Percentiles rank a stretch among this genome's conserved stretches.
These are phyloP conservation scores for Fusarium sp. DNA, from an alignment of 2,329 filamentous ascomycete species.

Conservation along the genomic window DNA sequence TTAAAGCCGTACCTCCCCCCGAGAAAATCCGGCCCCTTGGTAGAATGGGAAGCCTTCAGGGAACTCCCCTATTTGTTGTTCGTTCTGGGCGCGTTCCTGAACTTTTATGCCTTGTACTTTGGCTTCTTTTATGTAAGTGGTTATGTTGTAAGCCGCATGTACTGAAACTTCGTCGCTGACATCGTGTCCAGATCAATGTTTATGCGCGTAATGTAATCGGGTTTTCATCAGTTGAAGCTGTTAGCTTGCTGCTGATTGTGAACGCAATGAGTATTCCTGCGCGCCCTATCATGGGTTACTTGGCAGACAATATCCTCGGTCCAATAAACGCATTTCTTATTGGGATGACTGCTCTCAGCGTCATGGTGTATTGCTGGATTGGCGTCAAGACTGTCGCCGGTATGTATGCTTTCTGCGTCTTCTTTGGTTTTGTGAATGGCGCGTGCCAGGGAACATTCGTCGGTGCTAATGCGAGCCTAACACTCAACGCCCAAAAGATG, in stretches of 20 bases:
- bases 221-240: constrained; percentile 64
- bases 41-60: constrained; percentile 69
- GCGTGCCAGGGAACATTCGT: constrained; percentile 51
- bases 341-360: constrained; percentile 47
- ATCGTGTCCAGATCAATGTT: constrained; percentile 55
- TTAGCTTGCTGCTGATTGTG: constrained; percentile 70
- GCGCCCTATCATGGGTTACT: constrained; percentile 67
- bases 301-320: constrained; percentile 67
- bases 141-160: constrained; percentile 47
- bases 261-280: constrained; percentile 72
- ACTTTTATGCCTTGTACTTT: constrained; percentile 56
- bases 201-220: constrained; percentile 54
- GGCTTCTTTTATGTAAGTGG: constrained; percentile 59
- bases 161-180: constrained; percentile 9
- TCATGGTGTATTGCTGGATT: constrained; percentile 50
- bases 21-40: constrained; percentile 61
- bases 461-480: constrained; percentile 56
- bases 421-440: constrained; percentile 48
- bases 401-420: constrained; percentile 49
- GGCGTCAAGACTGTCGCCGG: constrained; percentile 44
- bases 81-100: constrained; percentile 62
- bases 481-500: constrained; percentile 51
- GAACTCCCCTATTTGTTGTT: constrained; percentile 68
- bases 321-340: constrained; percentile 60
- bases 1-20: constrained; percentile 62